Evolutionary conservation across 2,329 filamentous ascomycete genomes (phyloP), one percentile per base, ranked within the genome.

Genomic region (Arachnopeziza araneosa): DNA sequence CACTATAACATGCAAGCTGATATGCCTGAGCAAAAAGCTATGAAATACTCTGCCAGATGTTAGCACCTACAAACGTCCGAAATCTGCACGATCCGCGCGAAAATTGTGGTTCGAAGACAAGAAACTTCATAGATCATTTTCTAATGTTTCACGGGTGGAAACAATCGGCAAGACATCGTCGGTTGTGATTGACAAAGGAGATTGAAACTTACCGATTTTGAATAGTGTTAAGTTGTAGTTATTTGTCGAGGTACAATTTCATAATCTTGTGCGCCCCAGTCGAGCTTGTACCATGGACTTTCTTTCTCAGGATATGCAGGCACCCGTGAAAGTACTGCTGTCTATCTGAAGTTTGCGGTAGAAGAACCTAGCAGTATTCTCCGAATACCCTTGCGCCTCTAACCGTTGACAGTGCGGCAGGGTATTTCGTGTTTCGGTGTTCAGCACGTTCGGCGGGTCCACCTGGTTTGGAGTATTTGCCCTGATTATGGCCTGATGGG

Each of bases 11-110:
- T 63, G 65, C 65, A 65, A 49, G 60, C 57, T 50, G 55, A 65
- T 71, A 69, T 71, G 67, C 66, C 66, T 61, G 60, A 68, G 63
- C 67, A 65, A 60, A 44, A 12, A 44, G 36, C 26, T 30, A 30
- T 9, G 4, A 4, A 30, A 30, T 30, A 8, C 12, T 44, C 36
- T 44, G 17, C 17, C 6, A 19, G 36, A 44, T 44, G 36, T 44
- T 44, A 44, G 36, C 17, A 44, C 12, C 17, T 12, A 19, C 36
- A 44, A 44, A 44, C 17, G 17, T 44, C 36, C 10, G 17, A 44
- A 14, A 44, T 7, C 36, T 44, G 36, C 12, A 44, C 36, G 36
- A 14, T 44, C 63, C 63, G 57, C 50, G 44, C 21, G 53, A 44
- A 14, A 8, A 4, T 6, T 17, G 17, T 44, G 36, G 17, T 44